These are phyloP conservation scores for Tuber aestivum DNA, from an alignment of 495 filamentous ascomycete species.

Conservation along the genomic window DNA sequence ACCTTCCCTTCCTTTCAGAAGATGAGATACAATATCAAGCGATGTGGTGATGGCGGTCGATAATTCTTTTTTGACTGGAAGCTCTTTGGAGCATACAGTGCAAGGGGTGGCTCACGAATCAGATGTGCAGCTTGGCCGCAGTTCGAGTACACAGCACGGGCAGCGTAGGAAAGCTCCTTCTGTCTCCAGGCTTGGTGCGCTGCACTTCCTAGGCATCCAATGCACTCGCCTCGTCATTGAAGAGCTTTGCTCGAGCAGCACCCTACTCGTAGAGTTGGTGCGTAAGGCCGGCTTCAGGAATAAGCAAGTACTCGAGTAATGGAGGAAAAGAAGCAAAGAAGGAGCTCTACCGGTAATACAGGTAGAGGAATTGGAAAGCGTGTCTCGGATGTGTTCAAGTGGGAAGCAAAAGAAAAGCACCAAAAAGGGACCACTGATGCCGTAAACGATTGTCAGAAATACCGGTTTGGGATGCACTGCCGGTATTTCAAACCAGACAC, in stretches of 20 bases:
- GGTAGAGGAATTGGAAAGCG: neutral
- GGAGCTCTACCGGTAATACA: too few relatives aligned
- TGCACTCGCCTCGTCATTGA: slow-evolving; percentile 1
- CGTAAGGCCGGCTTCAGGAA: neutral
- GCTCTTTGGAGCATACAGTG: neutral
- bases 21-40: neutral
- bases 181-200: neutral
- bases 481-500: neutral
- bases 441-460: neutral
- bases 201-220: neutral
- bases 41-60: neutral
- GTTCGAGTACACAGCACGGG: neutral
- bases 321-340: neutral
- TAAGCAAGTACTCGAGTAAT: neutral
- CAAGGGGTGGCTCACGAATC: neutral
- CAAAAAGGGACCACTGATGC: neutral
- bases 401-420: neutral
- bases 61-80: neutral
- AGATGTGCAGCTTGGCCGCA: neutral
- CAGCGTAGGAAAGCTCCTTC: neutral
- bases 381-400: neutral
- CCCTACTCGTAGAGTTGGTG: neutral
- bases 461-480: neutral
- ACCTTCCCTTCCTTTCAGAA: neutral
- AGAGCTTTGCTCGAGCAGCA: neutral